Evolutionary conservation across 148 eudicot species (phyloP).

Genomic region (Selenicereus undatus): DNA sequence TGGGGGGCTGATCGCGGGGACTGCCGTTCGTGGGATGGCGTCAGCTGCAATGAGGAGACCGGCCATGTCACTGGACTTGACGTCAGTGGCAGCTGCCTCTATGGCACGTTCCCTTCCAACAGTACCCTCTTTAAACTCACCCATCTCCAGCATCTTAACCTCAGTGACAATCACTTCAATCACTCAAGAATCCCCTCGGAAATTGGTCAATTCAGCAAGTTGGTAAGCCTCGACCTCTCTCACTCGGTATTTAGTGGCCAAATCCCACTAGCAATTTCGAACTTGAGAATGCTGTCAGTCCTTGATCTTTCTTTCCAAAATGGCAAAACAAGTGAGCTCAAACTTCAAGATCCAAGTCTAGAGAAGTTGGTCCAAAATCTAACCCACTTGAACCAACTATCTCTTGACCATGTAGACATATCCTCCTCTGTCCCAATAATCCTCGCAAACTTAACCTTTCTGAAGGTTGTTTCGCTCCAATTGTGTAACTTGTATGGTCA

Average conservation of each 20-base stretch:
- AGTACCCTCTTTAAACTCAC: conserved; percentile 24
- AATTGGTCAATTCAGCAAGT: conserved; percentile 12
- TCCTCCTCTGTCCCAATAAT: neutral
- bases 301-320: neutral
- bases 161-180: conserved; percentile 30
- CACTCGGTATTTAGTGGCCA: conserved; percentile 24
- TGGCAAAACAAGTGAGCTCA: neutral
- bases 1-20: neutral
- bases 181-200: conserved; percentile 23
- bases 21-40: neutral
- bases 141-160: conserved; percentile 28
- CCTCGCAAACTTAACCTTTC: neutral
- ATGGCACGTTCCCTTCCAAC: conserved; percentile 18
- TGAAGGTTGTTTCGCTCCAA: neutral
- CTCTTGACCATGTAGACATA: neutral
- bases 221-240: conserved; percentile 23
- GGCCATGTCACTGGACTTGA: neutral
- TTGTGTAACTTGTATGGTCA: neutral
- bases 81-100: conserved; percentile 6
- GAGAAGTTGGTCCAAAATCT: neutral
- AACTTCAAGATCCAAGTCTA: neutral
- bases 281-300: neutral
- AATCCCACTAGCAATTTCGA: conserved; percentile 5
- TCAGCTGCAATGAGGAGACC: neutral
- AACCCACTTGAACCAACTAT: neutral